A percentile compares a stretch with the other conserved stretches of the same genome.
Evolutionary conservation across 768 basidiomycete species (phyloP).

Genomic region (Boletellus sp.): DNA sequence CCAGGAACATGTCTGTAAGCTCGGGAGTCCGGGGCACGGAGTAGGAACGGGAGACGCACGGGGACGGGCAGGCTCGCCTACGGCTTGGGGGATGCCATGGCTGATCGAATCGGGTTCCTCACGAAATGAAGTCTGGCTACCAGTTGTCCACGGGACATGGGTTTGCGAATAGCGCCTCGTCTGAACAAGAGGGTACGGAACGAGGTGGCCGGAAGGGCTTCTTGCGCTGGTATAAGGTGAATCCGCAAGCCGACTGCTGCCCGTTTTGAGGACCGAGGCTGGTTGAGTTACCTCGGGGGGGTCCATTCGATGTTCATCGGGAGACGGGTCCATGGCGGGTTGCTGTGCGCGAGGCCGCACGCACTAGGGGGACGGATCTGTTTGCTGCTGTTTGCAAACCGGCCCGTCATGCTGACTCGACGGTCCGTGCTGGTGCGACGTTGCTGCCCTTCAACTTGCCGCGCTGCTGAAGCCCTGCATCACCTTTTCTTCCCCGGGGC

Average conservation of each 20-base stretch:
- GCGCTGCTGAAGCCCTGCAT: constrained; percentile 38
- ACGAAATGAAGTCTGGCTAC: constrained; percentile 14
- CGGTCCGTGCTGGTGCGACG: too few species aligned
- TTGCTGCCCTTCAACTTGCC: constrained; percentile 21
- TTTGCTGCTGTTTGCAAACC: too few species aligned
- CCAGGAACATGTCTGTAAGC: background rate
- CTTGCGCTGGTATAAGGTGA: background rate
- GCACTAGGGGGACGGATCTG: too few species aligned
- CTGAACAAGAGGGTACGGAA: constrained; percentile 11
- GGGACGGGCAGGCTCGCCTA: background rate
- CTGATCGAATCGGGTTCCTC: constrained; percentile 13
- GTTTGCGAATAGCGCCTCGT: constrained; percentile 12
- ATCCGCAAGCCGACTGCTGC: background rate
- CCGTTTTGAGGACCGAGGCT: background rate
- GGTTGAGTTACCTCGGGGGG: background rate
- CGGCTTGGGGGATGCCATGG: background rate
- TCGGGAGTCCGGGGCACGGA: too few species aligned
- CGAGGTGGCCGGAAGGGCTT: constrained; percentile 19
- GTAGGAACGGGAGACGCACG: background rate
- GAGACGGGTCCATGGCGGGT: constrained; percentile 16
- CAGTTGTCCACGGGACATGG: constrained; percentile 1
- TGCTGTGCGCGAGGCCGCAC: background rate
- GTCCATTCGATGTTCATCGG: background rate
- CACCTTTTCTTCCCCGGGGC: constrained; percentile 41
- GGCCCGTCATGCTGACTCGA: too few species aligned